Evolutionary conservation across 371 early-diverging fungal genomes (phyloP).

Genomic region (Mucor racemosus): DNA sequence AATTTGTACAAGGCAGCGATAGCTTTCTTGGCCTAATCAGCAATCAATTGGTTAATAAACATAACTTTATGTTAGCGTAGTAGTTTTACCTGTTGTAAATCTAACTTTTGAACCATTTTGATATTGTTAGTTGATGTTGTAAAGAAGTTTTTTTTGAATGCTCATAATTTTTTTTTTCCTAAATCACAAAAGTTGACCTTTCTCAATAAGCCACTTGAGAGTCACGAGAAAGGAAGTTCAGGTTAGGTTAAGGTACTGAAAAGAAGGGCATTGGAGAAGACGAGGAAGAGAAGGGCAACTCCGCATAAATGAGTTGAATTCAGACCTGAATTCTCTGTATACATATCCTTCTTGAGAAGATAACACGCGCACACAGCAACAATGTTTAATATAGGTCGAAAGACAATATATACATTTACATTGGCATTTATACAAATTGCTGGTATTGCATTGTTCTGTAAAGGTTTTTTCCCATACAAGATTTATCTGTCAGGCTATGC

Average conservation of each 20-base stretch:
- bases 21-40: conserved; percentile 26
- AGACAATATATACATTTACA: conserved; percentile 17
- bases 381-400: conserved; percentile 10
- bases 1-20: conserved; percentile 28
- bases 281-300: neutral
- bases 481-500: conserved; percentile 67
- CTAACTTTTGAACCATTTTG: conserved; percentile 21
- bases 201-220: conserved; percentile 12
- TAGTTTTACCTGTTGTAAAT: conserved; percentile 20
- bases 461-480: conserved; percentile 84
- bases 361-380: neutral
- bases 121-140: neutral
- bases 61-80: neutral
- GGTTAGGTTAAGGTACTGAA: neutral
- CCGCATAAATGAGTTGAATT: neutral
- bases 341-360: neutral
- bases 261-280: neutral
- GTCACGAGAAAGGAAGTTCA: neutral
- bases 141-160: conserved; percentile 7
- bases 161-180: conserved; percentile 1
- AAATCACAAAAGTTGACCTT: conserved; percentile 4
- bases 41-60: neutral
- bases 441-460: conserved; percentile 68
- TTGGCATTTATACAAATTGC: conserved; percentile 58
- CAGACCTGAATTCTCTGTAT: neutral